These are phyloP conservation scores for Lipomyces kockii DNA, from an alignment of 805 yeast genomes.

Conservation along the genomic window DNA sequence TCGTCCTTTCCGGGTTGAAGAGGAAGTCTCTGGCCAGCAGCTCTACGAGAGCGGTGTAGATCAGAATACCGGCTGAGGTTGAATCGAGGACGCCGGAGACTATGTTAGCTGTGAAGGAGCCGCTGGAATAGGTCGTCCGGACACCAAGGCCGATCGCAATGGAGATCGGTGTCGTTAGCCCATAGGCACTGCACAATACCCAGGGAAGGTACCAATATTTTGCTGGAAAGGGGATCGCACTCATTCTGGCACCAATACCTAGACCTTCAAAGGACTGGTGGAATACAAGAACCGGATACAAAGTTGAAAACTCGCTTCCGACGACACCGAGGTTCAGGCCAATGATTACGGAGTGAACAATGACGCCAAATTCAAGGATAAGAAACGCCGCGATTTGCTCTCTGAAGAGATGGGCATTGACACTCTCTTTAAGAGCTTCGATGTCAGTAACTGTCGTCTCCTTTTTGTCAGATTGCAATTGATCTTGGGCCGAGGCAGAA, in stretches of 20 bases:
- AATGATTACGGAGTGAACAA: conserved; percentile 82
- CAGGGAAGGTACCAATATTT: conserved; percentile 56
- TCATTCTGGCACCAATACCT: conserved; percentile 74
- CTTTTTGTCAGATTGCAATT: conserved; percentile 9
- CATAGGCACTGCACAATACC: conserved; percentile 55
- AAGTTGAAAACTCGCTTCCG: conserved; percentile 72
- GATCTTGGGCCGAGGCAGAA: conserved; percentile 10
- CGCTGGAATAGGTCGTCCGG: conserved; percentile 54
- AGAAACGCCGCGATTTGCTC: conserved; percentile 52
- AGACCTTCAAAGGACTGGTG: conserved; percentile 79
- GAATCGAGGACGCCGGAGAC: conserved; percentile 70
- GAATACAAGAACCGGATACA: conserved; percentile 60
- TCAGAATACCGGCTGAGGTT: conserved; percentile 70
- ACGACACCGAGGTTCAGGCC: conserved; percentile 79
- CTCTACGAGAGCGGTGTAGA: conserved; percentile 76
- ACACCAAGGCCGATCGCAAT: conserved; percentile 77
- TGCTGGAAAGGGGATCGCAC: conserved; percentile 61
- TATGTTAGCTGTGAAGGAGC: conserved; percentile 51
- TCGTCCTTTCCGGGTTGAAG: conserved; percentile 50
- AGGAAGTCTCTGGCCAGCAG: conserved; percentile 75
- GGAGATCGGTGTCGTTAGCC: conserved; percentile 68
- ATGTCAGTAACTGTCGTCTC: background rate
- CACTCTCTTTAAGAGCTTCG: conserved; percentile 17
- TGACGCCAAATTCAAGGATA: conserved; percentile 75
- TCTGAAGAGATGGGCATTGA: conserved; percentile 13